These are phyloP conservation scores for Liriodendron chinense DNA, from an alignment of 164 flowering plant species.

Conservation along the genomic window DNA sequence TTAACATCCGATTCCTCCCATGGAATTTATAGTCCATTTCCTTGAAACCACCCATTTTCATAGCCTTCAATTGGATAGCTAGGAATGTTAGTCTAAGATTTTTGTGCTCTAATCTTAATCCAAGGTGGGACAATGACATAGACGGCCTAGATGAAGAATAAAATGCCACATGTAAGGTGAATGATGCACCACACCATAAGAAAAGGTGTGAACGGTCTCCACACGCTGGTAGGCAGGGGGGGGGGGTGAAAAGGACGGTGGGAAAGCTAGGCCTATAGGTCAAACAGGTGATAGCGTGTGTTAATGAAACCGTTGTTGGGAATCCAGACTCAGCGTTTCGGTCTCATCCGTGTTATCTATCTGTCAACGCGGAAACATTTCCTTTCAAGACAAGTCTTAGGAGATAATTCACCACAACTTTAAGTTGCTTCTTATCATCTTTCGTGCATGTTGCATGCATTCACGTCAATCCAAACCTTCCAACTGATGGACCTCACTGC, in stretches of 20 bases:
- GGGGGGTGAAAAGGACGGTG: not conserved
- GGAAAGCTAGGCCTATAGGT: not conserved
- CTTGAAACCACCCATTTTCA: not conserved
- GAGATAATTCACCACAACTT: not conserved
- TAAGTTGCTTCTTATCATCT: not conserved
- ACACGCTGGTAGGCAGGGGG: not conserved
- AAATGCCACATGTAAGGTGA: not conserved
- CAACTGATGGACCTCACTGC: too few relatives aligned
- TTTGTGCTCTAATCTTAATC: not conserved
- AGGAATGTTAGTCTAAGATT: not conserved
- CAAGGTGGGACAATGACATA: not conserved
- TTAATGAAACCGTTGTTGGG: not conserved
- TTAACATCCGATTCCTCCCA: not conserved
- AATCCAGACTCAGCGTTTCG: not conserved
- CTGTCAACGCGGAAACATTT: constrained; percentile 33
- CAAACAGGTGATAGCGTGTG: not conserved
- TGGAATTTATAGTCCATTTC: not conserved
- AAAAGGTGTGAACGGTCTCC: not conserved
- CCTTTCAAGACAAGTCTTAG: not conserved
- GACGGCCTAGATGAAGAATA: not conserved
- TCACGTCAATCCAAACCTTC: too few relatives aligned
- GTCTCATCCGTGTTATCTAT: constrained; percentile 6
- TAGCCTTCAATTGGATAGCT: not conserved
- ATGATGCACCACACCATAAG: not conserved
- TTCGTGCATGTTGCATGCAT: too few relatives aligned